phyloP scores from a whole-genome alignment of 148 eudicot genomes.

The Persicaria tinctoria region DNA sequence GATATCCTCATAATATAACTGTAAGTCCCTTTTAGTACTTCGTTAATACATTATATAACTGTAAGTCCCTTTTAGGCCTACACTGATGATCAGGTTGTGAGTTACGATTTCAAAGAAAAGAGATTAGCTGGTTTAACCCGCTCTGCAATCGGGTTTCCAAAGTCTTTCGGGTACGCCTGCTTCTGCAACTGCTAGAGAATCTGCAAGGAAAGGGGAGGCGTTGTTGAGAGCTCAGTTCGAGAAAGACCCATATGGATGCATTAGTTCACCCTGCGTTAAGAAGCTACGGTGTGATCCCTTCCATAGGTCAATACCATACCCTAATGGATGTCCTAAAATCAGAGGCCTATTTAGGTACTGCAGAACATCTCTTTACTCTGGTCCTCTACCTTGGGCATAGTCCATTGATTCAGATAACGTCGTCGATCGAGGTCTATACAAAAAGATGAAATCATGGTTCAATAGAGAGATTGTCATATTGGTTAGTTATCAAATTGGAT shows the following conservation, averaged over 20 bases:
- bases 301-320: slow-evolving; percentile 21
- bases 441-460: not conserved
- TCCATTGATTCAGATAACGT: not conserved
- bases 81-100: too few species aligned
- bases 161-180: too few species aligned
- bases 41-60: not conserved
- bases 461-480: not conserved
- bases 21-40: slow-evolving; percentile 38
- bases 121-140: too few species aligned
- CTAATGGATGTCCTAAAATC: slow-evolving; percentile 93
- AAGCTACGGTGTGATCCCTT: too few species aligned
- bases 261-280: too few species aligned
- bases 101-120: too few species aligned
- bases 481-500: not conserved
- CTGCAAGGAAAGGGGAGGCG: too few species aligned
- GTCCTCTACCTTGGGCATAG: slow-evolving; percentile 71
- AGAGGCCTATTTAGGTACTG: slow-evolving; percentile 67
- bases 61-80: too few species aligned
- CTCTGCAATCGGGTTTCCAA: too few species aligned
- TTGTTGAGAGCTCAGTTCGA: too few species aligned
- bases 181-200: too few species aligned
- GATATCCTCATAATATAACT: slow-evolving; percentile 84
- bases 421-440: not conserved
- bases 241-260: too few species aligned
- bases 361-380: slow-evolving; percentile 51